phyloP scores from a whole-genome alignment of 164 flowering plant genomes.

The Amborella trichopoda region DNA sequence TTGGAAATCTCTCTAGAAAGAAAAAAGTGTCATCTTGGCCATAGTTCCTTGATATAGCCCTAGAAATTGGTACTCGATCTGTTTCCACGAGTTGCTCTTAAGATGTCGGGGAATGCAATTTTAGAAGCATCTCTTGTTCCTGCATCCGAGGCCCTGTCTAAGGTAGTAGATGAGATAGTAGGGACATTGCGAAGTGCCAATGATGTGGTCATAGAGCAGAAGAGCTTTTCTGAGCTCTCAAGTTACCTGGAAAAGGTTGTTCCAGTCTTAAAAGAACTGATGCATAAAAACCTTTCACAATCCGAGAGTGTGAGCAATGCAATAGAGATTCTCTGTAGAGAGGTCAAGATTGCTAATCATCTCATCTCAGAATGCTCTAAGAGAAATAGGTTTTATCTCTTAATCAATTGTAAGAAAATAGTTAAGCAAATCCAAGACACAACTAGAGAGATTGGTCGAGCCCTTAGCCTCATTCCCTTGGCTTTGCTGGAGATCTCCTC shows the following conservation, averaged over 20 bases:
- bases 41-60: no score
- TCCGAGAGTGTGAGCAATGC: conserved; percentile 29
- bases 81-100: no score
- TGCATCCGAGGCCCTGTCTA: conserved; percentile 27
- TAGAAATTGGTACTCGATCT: no score
- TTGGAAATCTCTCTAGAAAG: no score
- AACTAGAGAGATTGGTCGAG: conserved; percentile 43
- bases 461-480: conserved; percentile 39
- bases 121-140: conserved; percentile 17
- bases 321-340: conserved; percentile 29
- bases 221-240: conserved; percentile 35
- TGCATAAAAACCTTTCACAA: conserved; percentile 11
- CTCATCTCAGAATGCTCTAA: conserved; percentile 36
- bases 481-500: conserved; percentile 38
- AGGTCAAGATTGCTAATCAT: conserved; percentile 32
- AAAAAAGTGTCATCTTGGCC: no score
- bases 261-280: conserved; percentile 38
- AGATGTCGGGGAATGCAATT: conserved; percentile 14
- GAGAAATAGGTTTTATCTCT: conserved; percentile 46
- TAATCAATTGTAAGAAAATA: conserved; percentile 37
- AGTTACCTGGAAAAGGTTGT: conserved; percentile 34
- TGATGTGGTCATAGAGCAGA: conserved; percentile 41
- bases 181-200: conserved; percentile 17
- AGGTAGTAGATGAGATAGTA: conserved; percentile 20
- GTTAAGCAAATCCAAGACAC: conserved; percentile 25